A percentile compares a stretch with the other conserved stretches of the same genome.
phyloP scores from a whole-genome alignment of 345 rosid species.

The Anastatica hierochuntica region DNA sequence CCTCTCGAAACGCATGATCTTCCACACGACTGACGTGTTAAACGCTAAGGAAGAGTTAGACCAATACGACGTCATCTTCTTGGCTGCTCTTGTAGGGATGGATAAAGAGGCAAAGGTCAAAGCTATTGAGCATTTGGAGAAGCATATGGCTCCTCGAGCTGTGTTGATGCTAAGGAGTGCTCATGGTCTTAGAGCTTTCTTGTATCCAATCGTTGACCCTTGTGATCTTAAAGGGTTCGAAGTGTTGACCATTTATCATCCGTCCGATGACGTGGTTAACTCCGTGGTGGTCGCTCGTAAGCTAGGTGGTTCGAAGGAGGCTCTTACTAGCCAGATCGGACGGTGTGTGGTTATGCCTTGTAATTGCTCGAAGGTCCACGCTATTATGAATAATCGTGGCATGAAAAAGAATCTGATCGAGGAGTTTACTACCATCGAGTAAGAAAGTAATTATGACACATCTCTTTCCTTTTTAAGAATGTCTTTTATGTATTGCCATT shows the following conservation, averaged over 20 bases:
- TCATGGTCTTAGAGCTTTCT: conserved; percentile 78
- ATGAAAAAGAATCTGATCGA: conserved; percentile 51
- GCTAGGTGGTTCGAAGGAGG: conserved; percentile 14
- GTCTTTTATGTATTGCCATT: conserved; percentile 11
- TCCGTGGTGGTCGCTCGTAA: conserved; percentile 80
- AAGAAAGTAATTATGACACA: background rate
- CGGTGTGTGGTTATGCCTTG: conserved; percentile 32
- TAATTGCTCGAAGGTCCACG: conserved; percentile 55
- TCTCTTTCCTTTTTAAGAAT: background rate
- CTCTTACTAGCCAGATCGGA: conserved; percentile 1
- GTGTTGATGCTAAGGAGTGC: conserved; percentile 74
- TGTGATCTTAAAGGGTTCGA: conserved; percentile 64
- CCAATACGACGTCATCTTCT: conserved; percentile 73
- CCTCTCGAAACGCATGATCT: conserved; percentile 49
- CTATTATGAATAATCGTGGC: conserved; percentile 26
- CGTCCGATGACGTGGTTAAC: conserved; percentile 75
- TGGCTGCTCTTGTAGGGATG: conserved; percentile 92
- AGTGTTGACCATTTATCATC: conserved; percentile 64
- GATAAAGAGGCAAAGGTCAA: conserved; percentile 48
- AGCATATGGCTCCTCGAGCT: conserved; percentile 56
- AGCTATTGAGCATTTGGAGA: conserved; percentile 49
- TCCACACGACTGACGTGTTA: conserved; percentile 55
- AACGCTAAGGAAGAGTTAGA: conserved; percentile 36
- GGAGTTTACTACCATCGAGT: conserved; percentile 23
- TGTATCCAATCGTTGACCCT: conserved; percentile 70